Base-by-base conservation (phyloP, 495 filamentous ascomycete genomes). In the Eremomyces bilateralis region DNA sequence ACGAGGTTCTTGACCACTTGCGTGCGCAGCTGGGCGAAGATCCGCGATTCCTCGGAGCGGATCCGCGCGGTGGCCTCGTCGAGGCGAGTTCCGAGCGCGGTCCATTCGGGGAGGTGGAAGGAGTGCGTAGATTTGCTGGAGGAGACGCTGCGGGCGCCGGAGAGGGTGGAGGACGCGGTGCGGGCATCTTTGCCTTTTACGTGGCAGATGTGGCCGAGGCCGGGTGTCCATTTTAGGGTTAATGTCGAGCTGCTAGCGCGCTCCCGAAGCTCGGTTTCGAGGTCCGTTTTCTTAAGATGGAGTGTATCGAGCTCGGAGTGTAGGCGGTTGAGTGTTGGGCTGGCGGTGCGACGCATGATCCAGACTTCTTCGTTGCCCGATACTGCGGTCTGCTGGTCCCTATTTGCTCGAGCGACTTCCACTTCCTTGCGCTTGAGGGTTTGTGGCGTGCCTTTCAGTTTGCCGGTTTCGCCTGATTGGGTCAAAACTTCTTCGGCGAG, bases 71-170 rank as follows among this genome's bases (percentile, higher is more conserved):
- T 79, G 1, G 65, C 53, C 43, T 73, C 67, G 49, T 90, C 82
- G 37, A 92, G 67, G 4, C 56, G 61, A 11, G 61, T 61, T 13
- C 90, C 88, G 1, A 97, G 64, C 8, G 63, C 53, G 4, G 77
- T 82, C 88, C 90, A 95, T 35, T 72, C 65, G 1, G 80, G 66
- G 1, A 81, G 57, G 49, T 92, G 76, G 50, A 93, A 84, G 2
- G 82, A 75, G 13, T 75, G 67, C 0, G 88, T 93, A 5, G 69
- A 75, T 45, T 82, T 91, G 43, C 75, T 83, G 5, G 80, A 71
- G 29, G 67, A 71, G 22, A 91, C 64, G 34, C 61, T 72, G 33
- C 67, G 63, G 13, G 72, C 68, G 15, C 12, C 6, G 4, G 4
- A n/a, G 27, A 37, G n/a, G 42, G 45, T 3, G 39, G 38, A 25